A percentile compares a stretch with the other conserved stretches of the same genome.
Conservation (phyloP, 495 filamentous ascomycete species). For the Xylaria venustula region DNA sequence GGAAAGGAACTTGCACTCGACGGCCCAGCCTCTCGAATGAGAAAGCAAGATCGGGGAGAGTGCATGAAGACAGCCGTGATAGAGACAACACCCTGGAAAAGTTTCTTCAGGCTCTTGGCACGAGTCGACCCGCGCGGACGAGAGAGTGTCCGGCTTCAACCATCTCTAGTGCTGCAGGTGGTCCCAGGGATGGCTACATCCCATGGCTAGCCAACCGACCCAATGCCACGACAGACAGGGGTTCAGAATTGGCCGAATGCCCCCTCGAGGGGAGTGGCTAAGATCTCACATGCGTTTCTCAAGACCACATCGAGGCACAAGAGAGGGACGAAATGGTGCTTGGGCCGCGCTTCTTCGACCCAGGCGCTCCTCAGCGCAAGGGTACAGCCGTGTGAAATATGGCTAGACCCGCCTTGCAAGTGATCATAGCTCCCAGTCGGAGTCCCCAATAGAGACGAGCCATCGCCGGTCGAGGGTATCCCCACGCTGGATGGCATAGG, state of each 20-base stretch:
- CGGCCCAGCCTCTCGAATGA: constrained; percentile 27
- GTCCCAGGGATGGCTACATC: constrained; percentile 12
- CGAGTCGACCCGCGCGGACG: constrained; percentile 24
- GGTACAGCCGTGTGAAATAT: constrained; percentile 15
- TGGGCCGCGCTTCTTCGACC: not conserved
- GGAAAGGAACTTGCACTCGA: constrained; percentile 22
- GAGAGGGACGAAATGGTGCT: constrained; percentile 1
- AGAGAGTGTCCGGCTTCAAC: constrained; percentile 23
- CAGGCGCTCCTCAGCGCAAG: not conserved
- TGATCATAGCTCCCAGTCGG: not conserved
- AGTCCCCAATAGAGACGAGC: not conserved
- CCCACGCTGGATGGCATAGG: constrained; percentile 24
- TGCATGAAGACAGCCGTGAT: constrained; percentile 25
- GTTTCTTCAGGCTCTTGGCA: constrained; percentile 19
- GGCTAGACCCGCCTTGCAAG: not conserved
- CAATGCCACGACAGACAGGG: not conserved
- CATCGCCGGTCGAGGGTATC: not conserved
- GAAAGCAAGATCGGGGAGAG: constrained; percentile 26
- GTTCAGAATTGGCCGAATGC: not conserved
- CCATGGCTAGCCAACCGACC: constrained; percentile 1
- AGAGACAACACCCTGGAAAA: constrained; percentile 20
- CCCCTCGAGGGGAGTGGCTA: not conserved
- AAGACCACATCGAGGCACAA: constrained; percentile 2
- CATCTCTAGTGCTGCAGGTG: constrained; percentile 20
- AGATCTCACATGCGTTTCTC: not conserved